Evolutionary conservation across 2,329 filamentous ascomycete genomes (phyloP), one percentile per base, ranked within the genome.

Genomic region (Fusarium sp.): DNA sequence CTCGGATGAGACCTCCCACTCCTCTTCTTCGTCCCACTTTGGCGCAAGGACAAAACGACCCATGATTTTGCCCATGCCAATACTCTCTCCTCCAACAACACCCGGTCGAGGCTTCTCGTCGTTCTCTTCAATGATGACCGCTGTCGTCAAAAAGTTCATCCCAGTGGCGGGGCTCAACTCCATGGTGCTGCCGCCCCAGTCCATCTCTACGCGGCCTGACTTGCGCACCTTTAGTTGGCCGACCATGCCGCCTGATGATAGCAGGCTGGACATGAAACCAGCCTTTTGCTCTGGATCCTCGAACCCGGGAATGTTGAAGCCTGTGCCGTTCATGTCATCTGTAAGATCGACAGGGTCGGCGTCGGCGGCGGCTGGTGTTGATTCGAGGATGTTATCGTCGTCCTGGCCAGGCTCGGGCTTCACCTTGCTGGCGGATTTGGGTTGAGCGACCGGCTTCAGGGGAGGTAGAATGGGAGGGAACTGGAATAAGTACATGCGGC

Each of bases 51-150:
- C 83, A 74, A 89, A 89, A 62, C 86, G 85, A 48, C 86, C 87
- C 80, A 86, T 85, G 59, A 90, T 83, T 71, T 85, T 84, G 47
- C 88, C 88, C 86, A 90, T 88, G 45, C 86, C 86, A 56, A 85
- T 83, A 28, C 85, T 85, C 46, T 81, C 81, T 19, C 86, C 87
- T 20, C 81, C 77, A 26, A 79, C 52, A n/a, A 78, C 76, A 8
- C 76, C 79, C 10, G 76, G 65, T 49, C 78, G 78, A 5, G 82
- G 76, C 73, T 86, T 86, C 72, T 84, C 81, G 55, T 88, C 85
- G 38, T 82, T 82, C 69, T 87, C 82, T 72, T 89, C 87, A 9
- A 89, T 80, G 52, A 90, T 82, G 48, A 88, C 84, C 4, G 86
- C 86, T 38, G 85, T 86, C 12, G 85, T 88, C 61, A 88, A 69